Conservation (phyloP, 257 asterid species). For the Nicotiana benthamiana region DNA sequence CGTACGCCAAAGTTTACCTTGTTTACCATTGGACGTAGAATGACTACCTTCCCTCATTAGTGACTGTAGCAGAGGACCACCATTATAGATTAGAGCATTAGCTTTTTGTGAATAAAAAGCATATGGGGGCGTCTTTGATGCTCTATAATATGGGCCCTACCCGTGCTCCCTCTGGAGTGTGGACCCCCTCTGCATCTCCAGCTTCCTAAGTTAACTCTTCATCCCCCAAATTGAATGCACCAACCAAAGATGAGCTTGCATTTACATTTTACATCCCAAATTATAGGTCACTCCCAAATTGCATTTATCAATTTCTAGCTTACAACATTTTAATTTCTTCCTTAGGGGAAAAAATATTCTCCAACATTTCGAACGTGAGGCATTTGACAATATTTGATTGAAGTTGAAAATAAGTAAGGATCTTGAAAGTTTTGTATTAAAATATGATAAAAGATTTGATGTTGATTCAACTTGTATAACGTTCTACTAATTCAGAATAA, state of each 20-base stretch:
- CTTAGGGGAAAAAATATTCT: no score
- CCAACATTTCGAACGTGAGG: no score
- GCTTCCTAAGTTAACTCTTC: neutral
- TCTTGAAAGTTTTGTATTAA: no score
- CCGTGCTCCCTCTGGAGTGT: neutral
- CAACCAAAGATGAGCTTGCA: neutral
- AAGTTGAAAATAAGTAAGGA: no score
- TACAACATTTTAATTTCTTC: no score
- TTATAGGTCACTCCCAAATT: neutral
- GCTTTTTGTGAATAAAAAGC: neutral
- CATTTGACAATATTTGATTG: no score
- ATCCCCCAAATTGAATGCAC: neutral
- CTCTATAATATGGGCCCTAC: neutral
- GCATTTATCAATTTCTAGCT: no score
- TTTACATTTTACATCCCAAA: neutral
- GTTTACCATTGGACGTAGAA: neutral
- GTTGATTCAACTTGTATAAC: no score
- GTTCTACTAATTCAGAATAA: no score
- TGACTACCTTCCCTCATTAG: slow-evolving; percentile 1
- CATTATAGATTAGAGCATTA: neutral
- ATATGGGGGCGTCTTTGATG: neutral
- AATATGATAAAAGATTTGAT: no score
- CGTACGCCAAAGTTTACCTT: neutral
- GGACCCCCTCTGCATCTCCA: neutral
- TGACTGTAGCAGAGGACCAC: neutral